Evolutionary conservation across 192 early-diverging fungal genomes (phyloP).

Genomic region (Coemansia biformis): DNA sequence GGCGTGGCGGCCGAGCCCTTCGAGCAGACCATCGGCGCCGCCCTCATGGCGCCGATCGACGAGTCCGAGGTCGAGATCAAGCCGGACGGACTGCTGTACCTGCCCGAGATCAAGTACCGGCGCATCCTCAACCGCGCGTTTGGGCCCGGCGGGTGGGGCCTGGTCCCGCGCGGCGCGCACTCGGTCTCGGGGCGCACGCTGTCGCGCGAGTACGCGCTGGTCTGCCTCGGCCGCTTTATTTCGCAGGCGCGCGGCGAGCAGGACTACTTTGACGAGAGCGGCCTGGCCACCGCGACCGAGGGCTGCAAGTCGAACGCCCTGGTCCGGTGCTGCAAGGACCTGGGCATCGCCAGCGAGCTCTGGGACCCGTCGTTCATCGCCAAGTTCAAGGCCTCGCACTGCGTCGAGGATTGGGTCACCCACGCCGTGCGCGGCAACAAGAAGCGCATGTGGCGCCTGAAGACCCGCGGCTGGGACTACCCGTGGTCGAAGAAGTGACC

Average conservation of each 20-base stretch:
- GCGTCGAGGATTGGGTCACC: slow-evolving; percentile 70
- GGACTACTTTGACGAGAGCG: slow-evolving; percentile 75
- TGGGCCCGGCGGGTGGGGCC: slow-evolving; percentile 86
- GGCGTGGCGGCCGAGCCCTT: slow-evolving; percentile 76
- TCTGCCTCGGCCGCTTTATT: slow-evolving; percentile 83
- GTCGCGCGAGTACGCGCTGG: slow-evolving; percentile 88
- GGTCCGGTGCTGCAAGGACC: slow-evolving; percentile 96
- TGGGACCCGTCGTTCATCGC: slow-evolving; percentile 90
- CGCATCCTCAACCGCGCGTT: slow-evolving; percentile 91
- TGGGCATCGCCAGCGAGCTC: slow-evolving; percentile 84
- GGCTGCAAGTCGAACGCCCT: slow-evolving; percentile 89
- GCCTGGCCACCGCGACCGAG: slow-evolving; percentile 78
- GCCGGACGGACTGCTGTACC: slow-evolving; percentile 90
- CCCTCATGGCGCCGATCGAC: slow-evolving; percentile 66
- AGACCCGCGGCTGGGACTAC: slow-evolving; percentile 62
- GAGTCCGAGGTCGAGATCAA: slow-evolving; percentile 87
- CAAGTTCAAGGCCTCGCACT: slow-evolving; percentile 77
- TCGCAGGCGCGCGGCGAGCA: slow-evolving; percentile 92
- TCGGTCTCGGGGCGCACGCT: slow-evolving; percentile 70
- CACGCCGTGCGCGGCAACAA: slow-evolving; percentile 68
- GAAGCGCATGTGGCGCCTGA: slow-evolving; percentile 83
- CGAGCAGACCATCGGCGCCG: slow-evolving; percentile 58
- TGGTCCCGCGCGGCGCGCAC: slow-evolving; percentile 87
- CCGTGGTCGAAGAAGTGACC: slow-evolving; percentile 55
- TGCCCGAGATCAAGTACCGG: slow-evolving; percentile 98